Conservation (phyloP, 768 basidiomycete species). For the Lactifluus piperatus region DNA sequence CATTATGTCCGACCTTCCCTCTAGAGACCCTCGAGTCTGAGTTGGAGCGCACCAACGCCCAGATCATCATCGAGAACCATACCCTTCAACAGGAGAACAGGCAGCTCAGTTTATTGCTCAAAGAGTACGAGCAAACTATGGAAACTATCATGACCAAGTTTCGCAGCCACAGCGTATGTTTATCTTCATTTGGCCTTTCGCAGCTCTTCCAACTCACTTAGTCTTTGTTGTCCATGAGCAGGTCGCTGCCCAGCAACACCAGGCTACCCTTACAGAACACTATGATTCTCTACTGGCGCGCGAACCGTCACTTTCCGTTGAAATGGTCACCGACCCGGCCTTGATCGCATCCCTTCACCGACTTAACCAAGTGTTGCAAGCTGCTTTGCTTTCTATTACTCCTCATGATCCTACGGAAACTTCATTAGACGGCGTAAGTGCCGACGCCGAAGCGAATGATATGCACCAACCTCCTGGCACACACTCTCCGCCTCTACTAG, state of each 20-base stretch:
- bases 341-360: constrained; percentile 61
- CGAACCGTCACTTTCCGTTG: constrained; percentile 43
- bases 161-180: constrained; percentile 76
- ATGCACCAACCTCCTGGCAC: neutral
- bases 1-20: neutral
- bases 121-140: constrained; percentile 91
- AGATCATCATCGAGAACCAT: constrained; percentile 91
- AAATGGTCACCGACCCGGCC: constrained; percentile 51
- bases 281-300: constrained; percentile 81
- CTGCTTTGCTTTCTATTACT: constrained; percentile 58
- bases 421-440: constrained; percentile 15
- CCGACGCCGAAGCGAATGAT: neutral
- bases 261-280: constrained; percentile 77
- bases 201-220: neutral
- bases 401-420: constrained; percentile 41
- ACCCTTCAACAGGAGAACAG: constrained; percentile 90
- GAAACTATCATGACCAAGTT: constrained; percentile 98
- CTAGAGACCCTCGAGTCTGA: constrained; percentile 90
- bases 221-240: constrained; percentile 26
- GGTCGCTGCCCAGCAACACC: constrained; percentile 89
- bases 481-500: neutral
- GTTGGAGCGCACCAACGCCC: constrained; percentile 82
- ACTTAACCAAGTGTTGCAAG: constrained; percentile 60
- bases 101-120: constrained; percentile 78
- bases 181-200: constrained; percentile 11